Percentiles rank a stretch among this genome's conserved stretches.
These are phyloP conservation scores for Neltuma alba DNA, from an alignment of 306 rosid species.

Conservation along the genomic window DNA sequence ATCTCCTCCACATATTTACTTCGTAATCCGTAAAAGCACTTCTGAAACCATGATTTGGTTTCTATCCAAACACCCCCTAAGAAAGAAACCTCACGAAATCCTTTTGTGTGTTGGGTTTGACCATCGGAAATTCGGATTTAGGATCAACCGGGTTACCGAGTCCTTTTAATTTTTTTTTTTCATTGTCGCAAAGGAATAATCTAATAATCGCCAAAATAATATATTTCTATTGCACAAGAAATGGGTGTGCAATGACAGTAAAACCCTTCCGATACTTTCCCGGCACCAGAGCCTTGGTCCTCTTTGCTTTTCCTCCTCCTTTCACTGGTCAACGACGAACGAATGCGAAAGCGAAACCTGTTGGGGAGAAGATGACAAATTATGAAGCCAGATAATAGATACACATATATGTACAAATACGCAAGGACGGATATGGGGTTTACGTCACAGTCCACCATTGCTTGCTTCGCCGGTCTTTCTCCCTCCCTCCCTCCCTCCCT, in stretches of 20 bases:
- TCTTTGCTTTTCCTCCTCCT: neutral
- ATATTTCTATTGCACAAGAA: neutral
- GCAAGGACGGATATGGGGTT: constrained; percentile 36
- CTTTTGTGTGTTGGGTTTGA: no score
- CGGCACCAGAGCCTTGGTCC: neutral
- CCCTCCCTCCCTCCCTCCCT: no score
- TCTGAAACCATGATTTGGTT: no score
- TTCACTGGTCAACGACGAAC: constrained; percentile 40
- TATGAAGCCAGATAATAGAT: neutral
- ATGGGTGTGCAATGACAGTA: constrained; percentile 21
- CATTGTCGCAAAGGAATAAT: no score
- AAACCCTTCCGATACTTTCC: constrained; percentile 31
- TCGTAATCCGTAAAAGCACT: no score
- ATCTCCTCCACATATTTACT: no score
- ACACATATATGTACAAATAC: neutral
- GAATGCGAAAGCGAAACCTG: neutral
- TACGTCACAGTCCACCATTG: constrained; percentile 50
- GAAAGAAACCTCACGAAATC: no score
- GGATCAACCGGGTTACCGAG: no score
- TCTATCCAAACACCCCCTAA: no score
- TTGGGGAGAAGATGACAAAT: neutral
- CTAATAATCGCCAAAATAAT: no score
- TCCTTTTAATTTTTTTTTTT: no score
- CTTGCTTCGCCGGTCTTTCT: neutral
- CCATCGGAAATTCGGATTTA: no score